Base-by-base conservation (phyloP, 2,329 filamentous ascomycete genomes). In the Arachnomyces sp. region DNA sequence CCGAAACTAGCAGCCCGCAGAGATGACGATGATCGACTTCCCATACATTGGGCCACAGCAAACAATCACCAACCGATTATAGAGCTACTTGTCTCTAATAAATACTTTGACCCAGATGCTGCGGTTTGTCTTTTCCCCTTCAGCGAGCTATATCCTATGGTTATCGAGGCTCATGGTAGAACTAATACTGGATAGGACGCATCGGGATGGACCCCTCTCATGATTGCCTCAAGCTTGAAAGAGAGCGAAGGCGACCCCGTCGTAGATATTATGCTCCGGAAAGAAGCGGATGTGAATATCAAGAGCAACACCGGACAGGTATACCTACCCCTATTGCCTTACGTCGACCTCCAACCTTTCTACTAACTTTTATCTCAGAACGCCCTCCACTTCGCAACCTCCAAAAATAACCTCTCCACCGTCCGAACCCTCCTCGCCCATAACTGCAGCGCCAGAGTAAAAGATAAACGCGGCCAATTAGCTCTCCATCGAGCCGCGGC, bases 21-120 rank as follows among this genome's bases (percentile, higher is more conserved):
- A 55, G 92, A 98, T 55, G 82, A 86, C 36, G 92, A 98, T 61
- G 86, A 87, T 12, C 85, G 92, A 33, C 77, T 95, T 29, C 82
- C 92, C 2, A 80, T 96, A 42, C 92, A 98, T 71, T 98, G 92
- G 92, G 90, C 92, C 0, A 78, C 80, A 2, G 92, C 89, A 15
- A 84, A 85, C 62, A 93, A 92, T 59, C 82, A 80, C 50, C 65
- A 82, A 5, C 75, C 81, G 16, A 87, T 95, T 44, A 80, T 86
- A 13, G 72, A 83, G 36, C 60, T 90, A 14, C 71, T 96, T 3
- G 74, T 84, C 2, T 74, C 84, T 41, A 71, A 73, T 45, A 81
- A 81, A 53, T 72, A 73, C 44, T 95, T 95, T 56, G 87, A 96
- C 57, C 77, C 86, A 0, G 89, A 96, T 62, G 81, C 82, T 13